Evolutionary conservation across 2,329 filamentous ascomycete species (phyloP), one percentile per base, ranked within the genome.

Genomic region (Colletotrichum nymphaeae): DNA sequence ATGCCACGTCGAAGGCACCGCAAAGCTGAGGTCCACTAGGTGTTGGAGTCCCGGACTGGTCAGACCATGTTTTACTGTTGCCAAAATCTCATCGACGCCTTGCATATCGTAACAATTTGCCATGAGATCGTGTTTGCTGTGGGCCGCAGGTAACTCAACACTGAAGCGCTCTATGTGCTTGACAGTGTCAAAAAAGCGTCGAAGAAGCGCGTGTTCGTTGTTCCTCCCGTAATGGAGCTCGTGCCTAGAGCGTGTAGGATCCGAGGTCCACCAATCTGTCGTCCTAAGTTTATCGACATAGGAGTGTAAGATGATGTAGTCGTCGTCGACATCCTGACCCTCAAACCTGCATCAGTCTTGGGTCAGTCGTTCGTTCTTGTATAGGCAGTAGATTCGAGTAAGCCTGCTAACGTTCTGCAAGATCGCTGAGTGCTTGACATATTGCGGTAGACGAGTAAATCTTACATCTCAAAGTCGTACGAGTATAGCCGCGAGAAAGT

Each of bases 71-170:
- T 52, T 46, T 3, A 69, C 19, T 19, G 64, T 58, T 1, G 30
- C 5, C 24, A 68, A 37, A 19, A 63, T 22, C 5, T 72, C 52
- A 14, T 46, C 24, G 14, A 72, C 16, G 11, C 58, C 65, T 30
- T 55, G 37, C 64, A 63, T 58, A 6, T 69, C 69, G 19, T 72
- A 72, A 42, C 69, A 72, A 12, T 72, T n/a, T 11, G 58, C 64
- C 35, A 11, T 37, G 1, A 58, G 26, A 8, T 58, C 37, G 4
- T 22, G 5, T 8, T 37, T 8, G 53, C 35, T 63, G 2, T 5
- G 6, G 6, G 69, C 53, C n/a, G 12, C 26, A 5, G 59, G 58
- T 3, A 72, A 63, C 2, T 5, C 22, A n/a, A 63, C 28, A 4
- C 49, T 52, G n/a, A 72, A 68, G 52, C 53, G 24, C n/a, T 69